Evolutionary conservation across 2,329 filamentous ascomycete species (phyloP).

Genomic region (Xylariales sp.): DNA sequence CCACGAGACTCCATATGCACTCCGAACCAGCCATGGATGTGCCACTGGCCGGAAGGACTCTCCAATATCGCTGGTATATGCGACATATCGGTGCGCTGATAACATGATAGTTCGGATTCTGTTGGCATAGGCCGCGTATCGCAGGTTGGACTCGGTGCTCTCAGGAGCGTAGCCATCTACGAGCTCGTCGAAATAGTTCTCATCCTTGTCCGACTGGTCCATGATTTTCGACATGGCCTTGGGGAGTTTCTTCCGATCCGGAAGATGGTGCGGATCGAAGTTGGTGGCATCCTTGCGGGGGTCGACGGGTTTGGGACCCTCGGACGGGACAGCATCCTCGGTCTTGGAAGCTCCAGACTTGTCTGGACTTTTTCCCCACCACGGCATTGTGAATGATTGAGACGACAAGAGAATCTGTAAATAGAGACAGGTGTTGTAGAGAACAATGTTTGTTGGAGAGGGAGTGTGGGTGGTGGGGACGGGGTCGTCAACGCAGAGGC

Average conservation of each 20-base stretch:
- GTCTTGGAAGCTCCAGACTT: constrained; percentile 18
- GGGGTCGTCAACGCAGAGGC: too few relatives aligned
- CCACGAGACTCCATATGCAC: constrained; percentile 90
- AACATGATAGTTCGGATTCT: constrained; percentile 82
- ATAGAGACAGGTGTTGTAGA: too few relatives aligned
- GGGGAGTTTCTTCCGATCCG: constrained; percentile 47
- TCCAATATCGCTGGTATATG: constrained; percentile 94
- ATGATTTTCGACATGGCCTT: constrained; percentile 52
- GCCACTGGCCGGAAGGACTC: constrained; percentile 93
- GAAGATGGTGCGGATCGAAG: constrained; percentile 43
- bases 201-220: constrained; percentile 57
- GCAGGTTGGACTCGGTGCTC: constrained; percentile 77
- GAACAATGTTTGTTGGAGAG: too few relatives aligned
- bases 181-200: constrained; percentile 72
- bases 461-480: too few relatives aligned
- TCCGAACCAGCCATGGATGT: constrained; percentile 74
- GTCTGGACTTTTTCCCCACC: constrained; percentile 24
- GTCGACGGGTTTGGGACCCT: not conserved
- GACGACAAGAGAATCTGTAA: too few relatives aligned
- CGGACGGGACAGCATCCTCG: constrained; percentile 4
- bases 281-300: constrained; percentile 24
- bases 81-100: constrained; percentile 91
- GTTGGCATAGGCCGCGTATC: constrained; percentile 89
- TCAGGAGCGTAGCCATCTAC: constrained; percentile 72
- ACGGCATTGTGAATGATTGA: constrained; percentile 16